These are phyloP conservation scores for Cordyceps javanica DNA, from an alignment of 2,329 filamentous ascomycete species.

Conservation along the genomic window DNA sequence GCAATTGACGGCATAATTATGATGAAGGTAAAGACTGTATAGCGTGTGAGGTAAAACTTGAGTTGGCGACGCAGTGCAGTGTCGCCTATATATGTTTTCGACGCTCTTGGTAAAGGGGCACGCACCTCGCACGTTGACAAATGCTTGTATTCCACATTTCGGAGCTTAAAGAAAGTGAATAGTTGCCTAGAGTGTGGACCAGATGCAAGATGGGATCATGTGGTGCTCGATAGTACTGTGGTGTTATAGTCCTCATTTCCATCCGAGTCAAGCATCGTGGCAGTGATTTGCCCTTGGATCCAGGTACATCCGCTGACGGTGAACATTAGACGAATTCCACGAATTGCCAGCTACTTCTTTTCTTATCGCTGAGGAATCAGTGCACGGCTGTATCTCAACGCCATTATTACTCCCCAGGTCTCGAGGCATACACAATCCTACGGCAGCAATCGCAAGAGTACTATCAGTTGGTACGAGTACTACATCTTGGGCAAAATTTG, in stretches of 20 bases:
- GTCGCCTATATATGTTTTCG: too few species aligned
- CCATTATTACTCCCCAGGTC: neutral
- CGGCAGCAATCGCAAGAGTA: neutral
- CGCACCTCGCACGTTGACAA: neutral
- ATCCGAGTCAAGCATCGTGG: neutral
- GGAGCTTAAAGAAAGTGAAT: neutral
- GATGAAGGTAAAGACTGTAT: too few species aligned
- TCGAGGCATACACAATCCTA: neutral
- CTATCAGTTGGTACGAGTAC: neutral
- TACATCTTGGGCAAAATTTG: neutral
- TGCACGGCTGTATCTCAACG: neutral
- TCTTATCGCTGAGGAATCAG: neutral
- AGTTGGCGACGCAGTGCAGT: neutral
- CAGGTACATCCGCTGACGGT: neutral
- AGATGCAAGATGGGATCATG: neutral
- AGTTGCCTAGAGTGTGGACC: neutral
- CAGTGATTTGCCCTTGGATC: neutral
- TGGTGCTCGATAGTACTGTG: neutral
- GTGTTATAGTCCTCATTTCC: neutral
- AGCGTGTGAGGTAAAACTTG: too few species aligned
- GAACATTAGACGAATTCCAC: neutral
- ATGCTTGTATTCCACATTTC: neutral
- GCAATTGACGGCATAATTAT: neutral
- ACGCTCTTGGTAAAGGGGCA: neutral
- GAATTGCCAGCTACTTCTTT: too few species aligned